phyloP scores from a whole-genome alignment of 1,139 yeast species.

The Debaryomycetaceae sp. region DNA sequence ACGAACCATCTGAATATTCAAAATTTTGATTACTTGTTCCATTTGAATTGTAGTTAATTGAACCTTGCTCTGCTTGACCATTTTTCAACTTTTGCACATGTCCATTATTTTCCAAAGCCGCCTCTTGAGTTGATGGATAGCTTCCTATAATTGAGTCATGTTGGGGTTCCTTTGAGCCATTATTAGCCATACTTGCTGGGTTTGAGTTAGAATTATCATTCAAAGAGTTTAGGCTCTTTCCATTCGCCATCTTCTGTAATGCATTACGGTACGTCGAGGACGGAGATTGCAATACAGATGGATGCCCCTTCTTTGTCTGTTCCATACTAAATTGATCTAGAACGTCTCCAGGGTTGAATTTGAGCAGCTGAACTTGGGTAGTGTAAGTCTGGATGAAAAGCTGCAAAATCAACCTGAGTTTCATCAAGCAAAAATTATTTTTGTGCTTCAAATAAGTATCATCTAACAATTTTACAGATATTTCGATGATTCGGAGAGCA shows the following conservation, averaged over 20 bases:
- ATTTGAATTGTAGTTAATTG: conserved; percentile 3
- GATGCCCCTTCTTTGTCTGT: conserved; percentile 8
- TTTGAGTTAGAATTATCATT: background rate
- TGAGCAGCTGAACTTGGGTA: conserved; percentile 43
- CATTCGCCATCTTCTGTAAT: conserved; percentile 8
- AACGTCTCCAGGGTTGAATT: conserved; percentile 24
- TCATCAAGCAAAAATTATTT: conserved; percentile 49
- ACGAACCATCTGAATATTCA: background rate
- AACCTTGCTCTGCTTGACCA: background rate
- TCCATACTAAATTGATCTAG: conserved; percentile 20
- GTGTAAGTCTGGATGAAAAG: conserved; percentile 60
- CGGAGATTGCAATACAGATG: conserved; percentile 5
- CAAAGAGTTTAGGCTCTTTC: background rate
- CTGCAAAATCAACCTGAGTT: conserved; percentile 52
- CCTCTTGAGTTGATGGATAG: background rate
- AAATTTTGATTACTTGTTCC: background rate
- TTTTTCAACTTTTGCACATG: background rate
- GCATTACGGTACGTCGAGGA: conserved; percentile 14
- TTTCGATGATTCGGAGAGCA: conserved; percentile 40
- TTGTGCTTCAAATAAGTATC: conserved; percentile 36
- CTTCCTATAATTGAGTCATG: too few species aligned
- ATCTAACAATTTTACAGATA: conserved; percentile 39
- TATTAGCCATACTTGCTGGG: background rate
- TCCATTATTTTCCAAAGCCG: background rate
- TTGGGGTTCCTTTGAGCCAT: background rate